Conservation (phyloP, 2,329 filamentous ascomycete genomes). For the Arthrobotrys entomopaga region DNA sequence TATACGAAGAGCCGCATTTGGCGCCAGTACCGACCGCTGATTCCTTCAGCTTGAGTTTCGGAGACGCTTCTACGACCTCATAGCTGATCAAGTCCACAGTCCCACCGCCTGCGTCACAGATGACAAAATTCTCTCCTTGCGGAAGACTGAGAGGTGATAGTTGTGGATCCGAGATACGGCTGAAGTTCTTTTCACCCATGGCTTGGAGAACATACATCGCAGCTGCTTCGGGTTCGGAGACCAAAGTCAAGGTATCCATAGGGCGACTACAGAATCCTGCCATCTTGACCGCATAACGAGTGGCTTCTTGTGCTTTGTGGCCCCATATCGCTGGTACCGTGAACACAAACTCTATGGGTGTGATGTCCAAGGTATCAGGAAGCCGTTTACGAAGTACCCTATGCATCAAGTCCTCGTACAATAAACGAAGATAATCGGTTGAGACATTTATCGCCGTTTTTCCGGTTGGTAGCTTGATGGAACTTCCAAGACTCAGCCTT, state of each 20-base stretch:
- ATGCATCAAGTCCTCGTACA: slow-evolving; percentile 53
- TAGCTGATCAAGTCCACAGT: slow-evolving; percentile 59
- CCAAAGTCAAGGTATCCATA: slow-evolving; percentile 27
- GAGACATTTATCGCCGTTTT: slow-evolving; percentile 40
- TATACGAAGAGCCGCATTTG: slow-evolving; percentile 55
- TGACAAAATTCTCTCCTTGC: slow-evolving; percentile 53
- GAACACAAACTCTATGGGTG: slow-evolving; percentile 56
- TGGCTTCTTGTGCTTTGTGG: slow-evolving; percentile 41
- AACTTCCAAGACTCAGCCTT: not conserved
- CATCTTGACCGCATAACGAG: slow-evolving; percentile 8
- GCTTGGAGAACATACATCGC: slow-evolving; percentile 29
- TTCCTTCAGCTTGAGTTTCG: slow-evolving; percentile 55
- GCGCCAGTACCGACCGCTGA: slow-evolving; percentile 56
- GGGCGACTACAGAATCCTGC: slow-evolving; percentile 39
- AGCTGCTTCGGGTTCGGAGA: slow-evolving; percentile 48
- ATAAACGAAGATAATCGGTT: slow-evolving; percentile 44
- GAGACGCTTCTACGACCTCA: slow-evolving; percentile 30
- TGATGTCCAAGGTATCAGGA: slow-evolving; percentile 38
- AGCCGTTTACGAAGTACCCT: slow-evolving; percentile 22
- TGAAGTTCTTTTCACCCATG: not conserved
- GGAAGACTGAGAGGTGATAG: not conserved
- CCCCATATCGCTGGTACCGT: slow-evolving; percentile 54
- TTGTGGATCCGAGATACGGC: slow-evolving; percentile 4
- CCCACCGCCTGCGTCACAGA: slow-evolving; percentile 60
- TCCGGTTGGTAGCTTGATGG: slow-evolving; percentile 42